phyloP scores from a whole-genome alignment of 345 rosid species.

The Eucalyptus marginata region DNA sequence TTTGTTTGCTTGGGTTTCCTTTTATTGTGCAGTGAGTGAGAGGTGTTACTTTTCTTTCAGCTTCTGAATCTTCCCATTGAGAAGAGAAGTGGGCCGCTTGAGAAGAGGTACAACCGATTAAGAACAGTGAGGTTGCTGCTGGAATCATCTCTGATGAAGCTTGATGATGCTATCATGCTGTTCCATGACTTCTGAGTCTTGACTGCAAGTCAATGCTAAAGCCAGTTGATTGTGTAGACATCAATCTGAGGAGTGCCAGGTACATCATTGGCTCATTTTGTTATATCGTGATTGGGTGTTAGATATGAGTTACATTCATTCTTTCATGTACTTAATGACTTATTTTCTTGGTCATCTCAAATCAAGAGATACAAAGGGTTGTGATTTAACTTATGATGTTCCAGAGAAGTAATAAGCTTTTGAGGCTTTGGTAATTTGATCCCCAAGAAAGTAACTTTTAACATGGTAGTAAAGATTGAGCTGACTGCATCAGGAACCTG shows the following conservation, averaged over 20 bases:
- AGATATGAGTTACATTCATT: neutral
- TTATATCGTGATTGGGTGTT: neutral
- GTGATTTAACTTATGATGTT: neutral
- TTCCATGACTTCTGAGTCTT: conserved; percentile 54
- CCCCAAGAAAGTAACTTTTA: neutral
- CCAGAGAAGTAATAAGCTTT: neutral
- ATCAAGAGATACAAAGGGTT: neutral
- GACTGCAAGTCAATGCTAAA: neutral
- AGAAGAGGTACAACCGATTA: conserved; percentile 18
- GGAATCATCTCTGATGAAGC: conserved; percentile 42
- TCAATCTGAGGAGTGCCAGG: neutral
- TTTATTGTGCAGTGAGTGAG: neutral
- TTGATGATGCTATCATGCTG: conserved; percentile 72
- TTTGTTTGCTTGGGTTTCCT: neutral
- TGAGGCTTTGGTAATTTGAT: neutral
- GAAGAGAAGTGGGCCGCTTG: conserved; percentile 16
- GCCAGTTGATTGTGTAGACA: neutral
- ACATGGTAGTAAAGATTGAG: neutral
- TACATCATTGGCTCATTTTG: neutral
- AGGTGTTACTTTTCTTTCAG: conserved; percentile 17
- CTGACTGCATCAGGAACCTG: neutral
- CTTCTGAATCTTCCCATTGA: conserved; percentile 21
- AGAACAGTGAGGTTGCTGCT: conserved; percentile 23
- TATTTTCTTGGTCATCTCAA: neutral
- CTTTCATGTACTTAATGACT: neutral